These are phyloP conservation scores for Cajanus cajan DNA, from an alignment of 306 rosid genomes.

Conservation along the genomic window DNA sequence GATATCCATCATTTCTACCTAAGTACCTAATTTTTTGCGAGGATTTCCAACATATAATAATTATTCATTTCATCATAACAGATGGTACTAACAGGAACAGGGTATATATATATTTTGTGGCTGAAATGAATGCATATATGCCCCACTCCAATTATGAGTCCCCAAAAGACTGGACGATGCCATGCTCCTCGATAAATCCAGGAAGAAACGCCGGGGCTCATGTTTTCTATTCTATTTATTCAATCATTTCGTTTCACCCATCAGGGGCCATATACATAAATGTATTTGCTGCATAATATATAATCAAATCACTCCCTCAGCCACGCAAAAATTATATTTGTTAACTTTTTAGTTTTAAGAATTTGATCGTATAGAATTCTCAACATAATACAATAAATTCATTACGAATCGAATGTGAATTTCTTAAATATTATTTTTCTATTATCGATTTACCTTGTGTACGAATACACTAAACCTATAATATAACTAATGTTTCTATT, in stretches of 20 bases:
- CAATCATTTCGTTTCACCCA: background rate
- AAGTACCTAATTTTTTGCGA: slow-evolving; percentile 30
- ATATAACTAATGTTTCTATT: too few species aligned
- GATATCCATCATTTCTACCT: slow-evolving; percentile 23
- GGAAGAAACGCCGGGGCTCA: background rate
- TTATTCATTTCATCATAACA: slow-evolving; percentile 8
- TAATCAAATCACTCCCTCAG: background rate
- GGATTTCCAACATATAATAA: slow-evolving; percentile 35
- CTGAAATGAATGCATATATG: background rate
- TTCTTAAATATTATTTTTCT: too few species aligned
- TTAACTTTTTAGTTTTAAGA: too few species aligned
- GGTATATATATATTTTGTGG: background rate
- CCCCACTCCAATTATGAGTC: slow-evolving; percentile 28
- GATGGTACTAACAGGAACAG: background rate
- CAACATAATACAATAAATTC: too few species aligned
- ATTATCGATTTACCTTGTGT: too few species aligned
- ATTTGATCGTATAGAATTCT: too few species aligned
- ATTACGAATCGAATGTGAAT: too few species aligned
- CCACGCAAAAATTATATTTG: background rate
- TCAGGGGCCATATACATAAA: background rate
- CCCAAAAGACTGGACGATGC: background rate
- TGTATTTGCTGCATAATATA: background rate
- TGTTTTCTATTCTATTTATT: background rate
- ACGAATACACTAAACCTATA: too few species aligned
- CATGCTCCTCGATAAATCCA: background rate